These are phyloP conservation scores for Saccharomycopsis vini DNA, from an alignment of 805 yeast genomes.

Conservation along the genomic window DNA sequence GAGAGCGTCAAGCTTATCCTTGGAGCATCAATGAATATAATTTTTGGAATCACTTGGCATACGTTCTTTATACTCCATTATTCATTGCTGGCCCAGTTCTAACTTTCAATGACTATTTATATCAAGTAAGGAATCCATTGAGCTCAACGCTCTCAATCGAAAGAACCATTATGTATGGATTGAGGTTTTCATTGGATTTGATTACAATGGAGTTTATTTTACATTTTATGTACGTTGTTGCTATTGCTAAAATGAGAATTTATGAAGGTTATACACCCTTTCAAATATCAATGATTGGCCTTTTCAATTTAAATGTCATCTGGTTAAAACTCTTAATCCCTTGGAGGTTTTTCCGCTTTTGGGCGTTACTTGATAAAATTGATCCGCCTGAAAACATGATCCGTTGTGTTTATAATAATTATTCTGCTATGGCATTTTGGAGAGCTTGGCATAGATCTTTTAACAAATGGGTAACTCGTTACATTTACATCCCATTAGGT, in stretches of 20 bases:
- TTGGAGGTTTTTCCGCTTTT: slow-evolving; percentile 89
- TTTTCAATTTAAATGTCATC: slow-evolving; percentile 80
- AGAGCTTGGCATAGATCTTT: slow-evolving; percentile 96
- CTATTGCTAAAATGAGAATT: slow-evolving; percentile 88
- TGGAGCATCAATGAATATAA: slow-evolving; percentile 53
- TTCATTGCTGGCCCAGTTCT: slow-evolving; percentile 93
- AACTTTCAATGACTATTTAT: slow-evolving; percentile 83
- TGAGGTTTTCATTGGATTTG: slow-evolving; percentile 63
- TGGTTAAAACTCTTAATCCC: slow-evolving; percentile 93
- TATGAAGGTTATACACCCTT: slow-evolving; percentile 66
- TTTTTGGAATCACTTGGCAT: slow-evolving; percentile 61
- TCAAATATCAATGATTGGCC: slow-evolving; percentile 89
- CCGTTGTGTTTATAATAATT: slow-evolving; percentile 90
- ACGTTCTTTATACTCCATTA: slow-evolving; percentile 76
- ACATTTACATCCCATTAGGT: slow-evolving; percentile 86
- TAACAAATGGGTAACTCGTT: slow-evolving; percentile 83
- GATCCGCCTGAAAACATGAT: slow-evolving; percentile 98
- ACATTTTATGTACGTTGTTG: slow-evolving; percentile 88
- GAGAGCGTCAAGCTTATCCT: slow-evolving; percentile 57
- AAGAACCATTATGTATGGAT: slow-evolving; percentile 50
- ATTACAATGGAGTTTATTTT: slow-evolving; percentile 82
- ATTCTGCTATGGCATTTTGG: slow-evolving; percentile 93
- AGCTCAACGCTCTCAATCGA: slow-evolving; percentile 50
- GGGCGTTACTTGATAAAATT: slow-evolving; percentile 87
- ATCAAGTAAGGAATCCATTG: slow-evolving; percentile 48